Evolutionary conservation across 208 protist genomes (phyloP).

Genomic region (Trypanosoma rangeli): DNA sequence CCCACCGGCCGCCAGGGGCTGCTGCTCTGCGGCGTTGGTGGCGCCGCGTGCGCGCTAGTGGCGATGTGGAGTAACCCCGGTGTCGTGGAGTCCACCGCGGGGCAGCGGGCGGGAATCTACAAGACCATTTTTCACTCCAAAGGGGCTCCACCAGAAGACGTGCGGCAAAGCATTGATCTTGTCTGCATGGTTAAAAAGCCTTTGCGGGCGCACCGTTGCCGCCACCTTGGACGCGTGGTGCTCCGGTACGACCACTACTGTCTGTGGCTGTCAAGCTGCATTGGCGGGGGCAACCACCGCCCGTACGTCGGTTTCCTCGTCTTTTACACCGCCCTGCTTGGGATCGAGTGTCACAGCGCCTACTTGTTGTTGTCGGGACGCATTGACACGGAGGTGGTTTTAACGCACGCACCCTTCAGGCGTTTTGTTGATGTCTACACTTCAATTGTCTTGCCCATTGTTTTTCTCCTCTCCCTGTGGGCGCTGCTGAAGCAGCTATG

Average conservation of each 20-base stretch:
- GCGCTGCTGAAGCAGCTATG: conserved; percentile 42
- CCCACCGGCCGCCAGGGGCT: background rate
- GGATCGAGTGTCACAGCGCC: conserved; percentile 1
- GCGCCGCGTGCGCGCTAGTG: background rate
- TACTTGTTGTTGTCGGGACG: background rate
- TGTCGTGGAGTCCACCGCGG: conserved; percentile 20
- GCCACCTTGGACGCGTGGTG: conserved; percentile 50
- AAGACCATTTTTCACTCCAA: conserved; percentile 34
- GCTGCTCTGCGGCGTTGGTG: background rate
- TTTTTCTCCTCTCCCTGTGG: conserved; percentile 36
- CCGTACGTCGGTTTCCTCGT: conserved; percentile 44
- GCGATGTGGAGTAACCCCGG: background rate
- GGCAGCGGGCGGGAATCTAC: conserved; percentile 66
- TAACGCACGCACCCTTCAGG: background rate
- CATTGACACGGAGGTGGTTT: conserved; percentile 1
- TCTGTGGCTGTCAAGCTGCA: conserved; percentile 48
- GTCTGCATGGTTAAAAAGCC: conserved; percentile 74
- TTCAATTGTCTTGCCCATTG: conserved; percentile 41
- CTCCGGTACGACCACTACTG: conserved; percentile 84
- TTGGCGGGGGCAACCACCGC: conserved; percentile 81
- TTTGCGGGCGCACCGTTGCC: conserved; percentile 76
- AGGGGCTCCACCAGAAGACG: conserved; percentile 32
- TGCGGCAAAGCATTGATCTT: conserved; percentile 47
- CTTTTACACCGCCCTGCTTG: conserved; percentile 27
- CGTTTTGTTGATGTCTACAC: conserved; percentile 63